Percentiles rank a stretch among this genome's conserved stretches.
phyloP scores from a whole-genome alignment of 2,329 filamentous ascomycete species.

The Alternaria ethzedia region DNA sequence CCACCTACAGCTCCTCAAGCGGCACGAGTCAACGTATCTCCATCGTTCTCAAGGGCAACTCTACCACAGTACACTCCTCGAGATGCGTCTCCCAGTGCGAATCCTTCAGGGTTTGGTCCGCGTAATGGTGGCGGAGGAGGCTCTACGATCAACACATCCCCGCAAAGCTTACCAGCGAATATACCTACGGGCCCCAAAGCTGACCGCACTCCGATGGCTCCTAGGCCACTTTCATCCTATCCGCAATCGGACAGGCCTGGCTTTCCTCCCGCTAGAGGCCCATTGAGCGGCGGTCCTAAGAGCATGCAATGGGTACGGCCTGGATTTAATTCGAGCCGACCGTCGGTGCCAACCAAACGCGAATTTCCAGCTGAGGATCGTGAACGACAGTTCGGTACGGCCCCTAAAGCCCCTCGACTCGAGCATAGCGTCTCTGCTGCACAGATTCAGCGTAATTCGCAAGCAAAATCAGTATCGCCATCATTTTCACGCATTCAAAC shows the following conservation, averaged over 20 bases:
- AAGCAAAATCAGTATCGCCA: slow-evolving; percentile 33
- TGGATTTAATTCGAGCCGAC: slow-evolving; percentile 42
- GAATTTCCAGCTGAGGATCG: slow-evolving; percentile 54
- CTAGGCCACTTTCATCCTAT: slow-evolving; percentile 41
- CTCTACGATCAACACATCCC: slow-evolving; percentile 42
- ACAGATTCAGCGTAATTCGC: slow-evolving; percentile 28
- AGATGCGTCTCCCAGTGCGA: slow-evolving; percentile 37
- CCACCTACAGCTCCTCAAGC: slow-evolving; percentile 46
- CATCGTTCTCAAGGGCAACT: slow-evolving; percentile 39
- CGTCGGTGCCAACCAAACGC: slow-evolving; percentile 53
- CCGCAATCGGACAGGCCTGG: slow-evolving; percentile 35
- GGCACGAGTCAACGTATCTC: slow-evolving; percentile 39
- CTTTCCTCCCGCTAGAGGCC: slow-evolving; percentile 38
- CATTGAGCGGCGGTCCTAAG: slow-evolving; percentile 42
- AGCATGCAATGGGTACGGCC: slow-evolving; percentile 54
- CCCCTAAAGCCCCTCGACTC: slow-evolving; percentile 44
- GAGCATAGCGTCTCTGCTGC: slow-evolving; percentile 27
- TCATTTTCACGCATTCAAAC: slow-evolving; percentile 21
- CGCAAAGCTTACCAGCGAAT: slow-evolving; percentile 43
- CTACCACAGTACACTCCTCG: slow-evolving; percentile 31
- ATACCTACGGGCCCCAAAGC: slow-evolving; percentile 52
- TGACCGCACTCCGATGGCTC: slow-evolving; percentile 38
- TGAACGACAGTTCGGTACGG: slow-evolving; percentile 41
- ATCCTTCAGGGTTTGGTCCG: slow-evolving; percentile 33
- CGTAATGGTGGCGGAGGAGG: slow-evolving; percentile 27